Percentiles rank a stretch among this genome's conserved stretches.
Conservation (phyloP, 148 eudicot species). For the Rheum nobile region DNA sequence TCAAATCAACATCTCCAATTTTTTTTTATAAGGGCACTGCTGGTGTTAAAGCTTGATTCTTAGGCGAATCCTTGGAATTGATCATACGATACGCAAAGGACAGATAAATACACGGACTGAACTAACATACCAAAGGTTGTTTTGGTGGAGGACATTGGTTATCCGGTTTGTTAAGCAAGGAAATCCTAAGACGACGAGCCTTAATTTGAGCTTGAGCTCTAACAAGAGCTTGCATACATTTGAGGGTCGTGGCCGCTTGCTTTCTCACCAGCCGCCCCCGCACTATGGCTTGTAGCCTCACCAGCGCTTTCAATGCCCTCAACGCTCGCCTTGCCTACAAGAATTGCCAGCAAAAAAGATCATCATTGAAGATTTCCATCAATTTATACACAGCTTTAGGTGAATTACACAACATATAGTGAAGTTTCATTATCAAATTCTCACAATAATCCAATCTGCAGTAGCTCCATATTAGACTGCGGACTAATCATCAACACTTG, state of each 20-base stretch:
- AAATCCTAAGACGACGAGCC: conserved; percentile 34
- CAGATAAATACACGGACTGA: neutral
- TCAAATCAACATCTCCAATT: neutral
- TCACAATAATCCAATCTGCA: neutral
- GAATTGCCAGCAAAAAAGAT: neutral
- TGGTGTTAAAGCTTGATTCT: too few relatives aligned
- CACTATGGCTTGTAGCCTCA: conserved; percentile 77
- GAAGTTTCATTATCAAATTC: neutral
- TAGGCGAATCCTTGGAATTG: too few relatives aligned
- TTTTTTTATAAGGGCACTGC: too few relatives aligned
- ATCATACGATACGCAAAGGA: neutral
- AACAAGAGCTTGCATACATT: conserved; percentile 93
- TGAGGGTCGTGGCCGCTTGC: conserved; percentile 71
- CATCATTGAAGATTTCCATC: too few relatives aligned
- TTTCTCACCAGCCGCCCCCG: conserved; percentile 77
- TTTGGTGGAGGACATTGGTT: conserved; percentile 36
- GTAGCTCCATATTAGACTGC: too few relatives aligned
- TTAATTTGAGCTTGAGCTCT: conserved; percentile 65
- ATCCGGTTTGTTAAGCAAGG: conserved; percentile 17
- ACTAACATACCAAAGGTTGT: conserved; percentile 43
- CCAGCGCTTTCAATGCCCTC: conserved; percentile 74
- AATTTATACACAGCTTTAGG: too few relatives aligned
- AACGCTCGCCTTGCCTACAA: conserved; percentile 69
- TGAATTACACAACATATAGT: too few relatives aligned
- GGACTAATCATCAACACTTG: neutral